Base-by-base conservation (phyloP, 805 yeast species). In the Kuraishia capsulata region DNA sequence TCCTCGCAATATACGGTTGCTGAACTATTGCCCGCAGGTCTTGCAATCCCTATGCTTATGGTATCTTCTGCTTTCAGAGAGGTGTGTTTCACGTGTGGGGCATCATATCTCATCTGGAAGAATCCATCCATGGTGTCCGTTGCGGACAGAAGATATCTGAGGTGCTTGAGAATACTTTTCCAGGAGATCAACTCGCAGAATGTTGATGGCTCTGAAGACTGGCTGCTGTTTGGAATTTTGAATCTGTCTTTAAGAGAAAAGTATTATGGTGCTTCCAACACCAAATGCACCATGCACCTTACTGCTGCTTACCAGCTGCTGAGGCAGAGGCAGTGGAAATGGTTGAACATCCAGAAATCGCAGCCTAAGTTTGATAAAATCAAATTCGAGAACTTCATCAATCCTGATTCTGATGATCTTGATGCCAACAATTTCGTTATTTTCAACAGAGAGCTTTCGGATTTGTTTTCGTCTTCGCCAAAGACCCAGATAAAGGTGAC, bases 1-100 rank as follows among this genome's bases (percentile, higher is more conserved):
- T 63, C 67, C 1, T 69, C 73, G 1, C 70, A 66, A 40, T 47
- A 58, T 29, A 60, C 71, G 0, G 70, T 65, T 41, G 59, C 62
- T 2, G 47, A 52, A 11, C 45, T 67, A 4, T 64, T 67, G 9
- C 67, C 71, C 1, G 56, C 56, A 24, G 26, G 26, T 9, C 26
- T 24, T 1, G 61, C 66, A 0, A 60, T 66, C 1, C 66, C 66
- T 42, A 47, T 67, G 1, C 67, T 69, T 1, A 54, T 57, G 5
- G 59, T 62, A 5, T 39, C 53, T 3, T 42, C 48, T 3, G 46
- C 57, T 4, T 42, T 65, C 33, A 48, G 53, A 37, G 51, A 50
- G n/a, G 53, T 67, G 2, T 65, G 65, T 16, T 47, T 52, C 35
- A 62, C 68, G 9, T 65, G 71, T 49, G 73, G 71, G 6, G 64